Evolutionary conservation across 345 rosid species (phyloP).

Genomic region (Salix koriyanagi): DNA sequence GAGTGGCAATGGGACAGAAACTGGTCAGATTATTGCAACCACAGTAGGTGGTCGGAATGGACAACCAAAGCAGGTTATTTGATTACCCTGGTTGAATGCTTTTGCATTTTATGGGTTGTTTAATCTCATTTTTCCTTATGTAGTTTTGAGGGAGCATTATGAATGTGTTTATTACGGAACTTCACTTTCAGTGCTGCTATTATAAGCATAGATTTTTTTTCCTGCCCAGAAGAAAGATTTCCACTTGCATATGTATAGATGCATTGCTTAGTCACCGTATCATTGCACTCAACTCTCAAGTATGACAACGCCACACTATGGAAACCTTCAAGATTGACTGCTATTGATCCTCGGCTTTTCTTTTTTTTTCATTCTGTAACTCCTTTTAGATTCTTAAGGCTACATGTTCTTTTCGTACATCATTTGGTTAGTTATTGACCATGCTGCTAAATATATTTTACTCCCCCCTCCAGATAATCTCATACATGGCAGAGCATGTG

Average conservation of each 20-base stretch:
- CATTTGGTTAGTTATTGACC: not conserved
- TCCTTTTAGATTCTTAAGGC: not conserved
- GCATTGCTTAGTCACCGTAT: not conserved
- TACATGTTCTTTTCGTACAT: not conserved
- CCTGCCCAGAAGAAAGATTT: not conserved
- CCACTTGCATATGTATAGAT: not conserved
- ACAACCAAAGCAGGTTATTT: constrained; percentile 83
- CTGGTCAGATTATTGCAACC: constrained; percentile 83
- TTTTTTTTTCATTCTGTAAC: not conserved
- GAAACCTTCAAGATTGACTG: not conserved
- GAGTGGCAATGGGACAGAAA: constrained; percentile 73
- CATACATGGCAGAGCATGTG: constrained; percentile 81
- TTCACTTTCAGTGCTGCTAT: not conserved
- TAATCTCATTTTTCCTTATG: not conserved
- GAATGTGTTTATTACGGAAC: not conserved
- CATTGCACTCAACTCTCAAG: not conserved
- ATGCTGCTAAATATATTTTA: not conserved
- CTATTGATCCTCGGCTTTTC: not conserved
- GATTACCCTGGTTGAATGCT: constrained; percentile 3
- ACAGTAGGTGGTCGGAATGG: constrained; percentile 82
- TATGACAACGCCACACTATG: not conserved
- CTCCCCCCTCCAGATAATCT: constrained; percentile 47
- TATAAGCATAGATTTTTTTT: not conserved
- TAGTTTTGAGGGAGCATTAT: not conserved
- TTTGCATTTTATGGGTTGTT: constrained; percentile 9